These are phyloP conservation scores for Lecanicillium sp. DNA, from an alignment of 2,329 filamentous ascomycete species.

Conservation along the genomic window DNA sequence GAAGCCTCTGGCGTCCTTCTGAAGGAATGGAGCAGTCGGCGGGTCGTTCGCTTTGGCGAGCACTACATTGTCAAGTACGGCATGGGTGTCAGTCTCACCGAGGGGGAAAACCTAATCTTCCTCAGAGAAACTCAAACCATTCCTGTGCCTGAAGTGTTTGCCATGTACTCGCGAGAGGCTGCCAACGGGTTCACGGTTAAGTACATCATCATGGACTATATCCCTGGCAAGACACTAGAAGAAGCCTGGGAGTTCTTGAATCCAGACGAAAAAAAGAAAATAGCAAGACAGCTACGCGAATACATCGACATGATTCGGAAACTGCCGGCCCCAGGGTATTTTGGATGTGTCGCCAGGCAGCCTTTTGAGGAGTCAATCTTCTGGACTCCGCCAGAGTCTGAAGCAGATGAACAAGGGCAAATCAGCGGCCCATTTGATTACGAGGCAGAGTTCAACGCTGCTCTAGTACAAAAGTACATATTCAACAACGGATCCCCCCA, in stretches of 20 bases:
- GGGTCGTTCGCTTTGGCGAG: constrained; percentile 3
- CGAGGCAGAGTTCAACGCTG: constrained; percentile 14
- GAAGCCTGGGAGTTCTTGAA: constrained; percentile 1
- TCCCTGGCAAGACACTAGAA: constrained; percentile 16
- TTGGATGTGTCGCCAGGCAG: constrained; percentile 16
- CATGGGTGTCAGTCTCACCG: constrained; percentile 5
- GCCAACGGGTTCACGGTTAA: constrained; percentile 7
- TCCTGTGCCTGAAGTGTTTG: constrained; percentile 9
- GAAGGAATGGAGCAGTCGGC: too few species aligned
- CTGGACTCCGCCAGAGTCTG: constrained; percentile 8
- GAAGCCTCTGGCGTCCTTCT: constrained; percentile 8
- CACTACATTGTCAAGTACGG: constrained; percentile 10
- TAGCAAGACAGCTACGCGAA: constrained; percentile 3
- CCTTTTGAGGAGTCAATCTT: constrained; percentile 18
- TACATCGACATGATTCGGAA: constrained; percentile 1
- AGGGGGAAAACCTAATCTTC: constrained; percentile 11
- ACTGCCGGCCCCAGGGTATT: constrained; percentile 15
- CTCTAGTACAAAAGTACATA: constrained; percentile 15
- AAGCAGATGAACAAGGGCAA: neutral
- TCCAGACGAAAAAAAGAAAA: constrained; percentile 11
- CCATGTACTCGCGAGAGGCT: constrained; percentile 2
- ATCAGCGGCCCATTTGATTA: constrained; percentile 14
- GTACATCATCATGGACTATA: constrained; percentile 19
- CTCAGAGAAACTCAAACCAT: neutral
- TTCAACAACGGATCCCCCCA: constrained; percentile 13